These are phyloP conservation scores for Adansonia digitata DNA, from an alignment of 345 rosid species.

Conservation along the genomic window DNA sequence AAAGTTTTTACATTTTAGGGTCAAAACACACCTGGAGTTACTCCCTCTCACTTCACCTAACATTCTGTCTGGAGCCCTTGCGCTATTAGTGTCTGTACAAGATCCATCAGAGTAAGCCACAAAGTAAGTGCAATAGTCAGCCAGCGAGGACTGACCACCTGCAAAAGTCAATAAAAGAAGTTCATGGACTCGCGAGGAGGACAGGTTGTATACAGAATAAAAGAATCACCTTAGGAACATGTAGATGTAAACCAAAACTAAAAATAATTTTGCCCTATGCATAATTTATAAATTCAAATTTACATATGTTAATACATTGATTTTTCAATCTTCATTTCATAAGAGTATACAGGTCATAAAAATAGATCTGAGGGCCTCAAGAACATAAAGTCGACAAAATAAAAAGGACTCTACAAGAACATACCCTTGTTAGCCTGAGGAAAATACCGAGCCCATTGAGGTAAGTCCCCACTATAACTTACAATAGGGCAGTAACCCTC, in stretches of 20 bases:
- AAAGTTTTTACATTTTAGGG: background rate
- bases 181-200: background rate
- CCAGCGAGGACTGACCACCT: constrained; percentile 98
- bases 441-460: constrained; percentile 97
- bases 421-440: constrained; percentile 94
- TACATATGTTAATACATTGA: background rate
- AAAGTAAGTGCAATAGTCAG: constrained; percentile 96
- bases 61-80: constrained; percentile 96
- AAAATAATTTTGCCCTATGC: background rate
- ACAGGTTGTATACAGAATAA: background rate
- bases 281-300: background rate
- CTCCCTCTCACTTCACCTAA: constrained; percentile 97
- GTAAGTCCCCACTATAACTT: constrained; percentile 88
- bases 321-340: background rate
- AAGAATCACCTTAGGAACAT: background rate
- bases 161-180: constrained; percentile 25
- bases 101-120: constrained; percentile 99
- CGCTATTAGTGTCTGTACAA: constrained; percentile 89
- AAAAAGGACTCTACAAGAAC: constrained; percentile 5
- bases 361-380: background rate
- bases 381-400: background rate
- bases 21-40: constrained; percentile 64
- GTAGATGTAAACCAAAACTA: background rate
- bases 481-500: constrained; percentile 99
- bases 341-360: background rate